Conservation (phyloP, 1,284 basidiomycete species). For the Sporisorium scitamineum region DNA sequence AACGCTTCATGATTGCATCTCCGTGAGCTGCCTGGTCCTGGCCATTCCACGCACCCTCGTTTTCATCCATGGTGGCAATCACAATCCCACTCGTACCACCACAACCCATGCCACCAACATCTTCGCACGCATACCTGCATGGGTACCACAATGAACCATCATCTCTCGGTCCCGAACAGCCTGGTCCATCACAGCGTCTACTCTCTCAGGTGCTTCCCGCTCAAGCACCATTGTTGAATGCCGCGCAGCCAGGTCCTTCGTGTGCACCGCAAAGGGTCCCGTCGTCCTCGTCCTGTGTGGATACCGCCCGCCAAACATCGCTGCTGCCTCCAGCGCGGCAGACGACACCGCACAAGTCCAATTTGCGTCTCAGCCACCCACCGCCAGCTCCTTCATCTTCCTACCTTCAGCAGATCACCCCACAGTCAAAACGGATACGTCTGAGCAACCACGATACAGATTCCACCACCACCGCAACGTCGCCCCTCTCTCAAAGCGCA, state of each 20-base stretch:
- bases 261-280: not conserved
- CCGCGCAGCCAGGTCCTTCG: not conserved
- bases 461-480: conserved; percentile 6
- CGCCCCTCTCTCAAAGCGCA: conserved; percentile 8
- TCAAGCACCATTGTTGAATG: conserved; percentile 3
- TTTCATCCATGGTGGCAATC: conserved; percentile 7
- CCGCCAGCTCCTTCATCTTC: conserved; percentile 27
- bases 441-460: conserved; percentile 1
- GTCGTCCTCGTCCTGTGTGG: not conserved
- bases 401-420: conserved; percentile 7
- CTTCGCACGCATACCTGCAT: conserved; percentile 8
- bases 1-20: not conserved
- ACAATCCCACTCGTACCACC: not conserved
- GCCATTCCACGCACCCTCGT: not conserved
- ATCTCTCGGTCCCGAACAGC: not conserved
- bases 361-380: conserved; percentile 32
- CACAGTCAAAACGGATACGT: conserved; percentile 29
- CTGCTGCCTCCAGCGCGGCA: not conserved
- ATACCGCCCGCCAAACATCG: not conserved
- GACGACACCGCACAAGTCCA: conserved; percentile 18
- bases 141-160: conserved; percentile 5
- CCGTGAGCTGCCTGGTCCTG: conserved; percentile 7
- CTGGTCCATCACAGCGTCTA: conserved; percentile 24
- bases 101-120: conserved; percentile 11
- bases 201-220: conserved; percentile 27